A percentile compares a stretch with the other conserved stretches of the same genome.
These are phyloP conservation scores for Rosa lucieae DNA, from an alignment of 306 rosid species.

Conservation along the genomic window DNA sequence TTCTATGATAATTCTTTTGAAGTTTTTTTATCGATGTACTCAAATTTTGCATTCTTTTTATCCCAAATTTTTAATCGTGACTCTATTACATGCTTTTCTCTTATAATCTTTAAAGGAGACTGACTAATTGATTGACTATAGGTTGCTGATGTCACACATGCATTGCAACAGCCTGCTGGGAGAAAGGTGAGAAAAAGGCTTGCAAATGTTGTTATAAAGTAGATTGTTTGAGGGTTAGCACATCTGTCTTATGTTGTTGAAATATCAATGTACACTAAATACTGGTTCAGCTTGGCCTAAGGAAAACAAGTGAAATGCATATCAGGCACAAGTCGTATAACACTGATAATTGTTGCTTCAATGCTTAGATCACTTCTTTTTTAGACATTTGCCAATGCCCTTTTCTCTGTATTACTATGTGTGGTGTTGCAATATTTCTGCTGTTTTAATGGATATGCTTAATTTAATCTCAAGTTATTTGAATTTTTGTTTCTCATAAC, in stretches of 20 bases:
- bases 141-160: slow-evolving; percentile 95
- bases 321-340: not conserved
- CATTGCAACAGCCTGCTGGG: slow-evolving; percentile 98
- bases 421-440: not conserved
- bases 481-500: not conserved
- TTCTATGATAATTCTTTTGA: not conserved
- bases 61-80: slow-evolving; percentile 5
- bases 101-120: slow-evolving; percentile 24
- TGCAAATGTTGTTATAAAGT: not conserved
- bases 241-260: not conserved
- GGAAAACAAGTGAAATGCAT: not conserved
- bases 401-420: not conserved
- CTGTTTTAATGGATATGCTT: not conserved
- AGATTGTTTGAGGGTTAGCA: not conserved
- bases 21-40: not conserved
- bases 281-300: not conserved
- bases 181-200: slow-evolving; percentile 58
- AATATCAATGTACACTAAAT: not conserved
- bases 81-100: slow-evolving; percentile 3
- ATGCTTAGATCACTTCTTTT: not conserved
- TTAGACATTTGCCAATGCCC: too few species aligned
- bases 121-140: slow-evolving; percentile 31
- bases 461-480: not conserved
- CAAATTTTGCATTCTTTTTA: not conserved
- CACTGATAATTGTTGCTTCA: not conserved